phyloP scores from a whole-genome alignment of 2,329 filamentous ascomycete genomes.

The Chaetomiaceae sp. region DNA sequence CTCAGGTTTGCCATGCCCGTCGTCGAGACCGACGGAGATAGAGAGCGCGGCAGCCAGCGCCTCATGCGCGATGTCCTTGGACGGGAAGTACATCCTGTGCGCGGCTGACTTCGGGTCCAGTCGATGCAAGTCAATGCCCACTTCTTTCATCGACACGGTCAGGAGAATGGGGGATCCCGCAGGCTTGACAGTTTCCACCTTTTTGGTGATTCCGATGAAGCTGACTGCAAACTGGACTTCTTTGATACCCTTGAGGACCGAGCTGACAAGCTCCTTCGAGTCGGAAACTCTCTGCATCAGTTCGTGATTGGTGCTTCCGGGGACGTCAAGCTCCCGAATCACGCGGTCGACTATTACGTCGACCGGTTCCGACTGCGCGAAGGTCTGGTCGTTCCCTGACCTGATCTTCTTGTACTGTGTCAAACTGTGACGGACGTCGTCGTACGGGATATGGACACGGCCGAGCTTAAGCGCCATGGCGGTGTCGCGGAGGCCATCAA shows the following conservation, averaged over 20 bases:
- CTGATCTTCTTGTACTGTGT: conserved; percentile 50
- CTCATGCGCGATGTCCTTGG: conserved; percentile 90
- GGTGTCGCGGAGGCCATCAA: conserved; percentile 84
- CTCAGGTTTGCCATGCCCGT: conserved; percentile 80
- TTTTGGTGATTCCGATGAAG: conserved; percentile 81
- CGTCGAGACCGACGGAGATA: conserved; percentile 85
- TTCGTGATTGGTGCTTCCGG: conserved; percentile 61
- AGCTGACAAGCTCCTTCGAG: conserved; percentile 87
- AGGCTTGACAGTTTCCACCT: conserved; percentile 63
- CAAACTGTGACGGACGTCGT: conserved; percentile 68
- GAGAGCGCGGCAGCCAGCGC: conserved; percentile 88
- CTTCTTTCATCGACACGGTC: conserved; percentile 91
- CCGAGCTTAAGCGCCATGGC: conserved; percentile 88
- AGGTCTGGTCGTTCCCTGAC: conserved; percentile 32
- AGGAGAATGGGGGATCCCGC: conserved; percentile 69
- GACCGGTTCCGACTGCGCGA: conserved; percentile 41
- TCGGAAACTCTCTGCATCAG: conserved; percentile 83
- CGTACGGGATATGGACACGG: conserved; percentile 82
- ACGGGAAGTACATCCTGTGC: conserved; percentile 97
- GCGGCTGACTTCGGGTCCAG: conserved; percentile 89
- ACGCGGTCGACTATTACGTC: conserved; percentile 67
- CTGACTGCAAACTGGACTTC: conserved; percentile 95
- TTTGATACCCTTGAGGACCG: conserved; percentile 85
- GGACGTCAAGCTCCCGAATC: conserved; percentile 67
- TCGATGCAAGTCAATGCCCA: conserved; percentile 87